Evolutionary conservation across 2,329 filamentous ascomycete genomes (phyloP).

Genomic region (Escovopsis sp.): DNA sequence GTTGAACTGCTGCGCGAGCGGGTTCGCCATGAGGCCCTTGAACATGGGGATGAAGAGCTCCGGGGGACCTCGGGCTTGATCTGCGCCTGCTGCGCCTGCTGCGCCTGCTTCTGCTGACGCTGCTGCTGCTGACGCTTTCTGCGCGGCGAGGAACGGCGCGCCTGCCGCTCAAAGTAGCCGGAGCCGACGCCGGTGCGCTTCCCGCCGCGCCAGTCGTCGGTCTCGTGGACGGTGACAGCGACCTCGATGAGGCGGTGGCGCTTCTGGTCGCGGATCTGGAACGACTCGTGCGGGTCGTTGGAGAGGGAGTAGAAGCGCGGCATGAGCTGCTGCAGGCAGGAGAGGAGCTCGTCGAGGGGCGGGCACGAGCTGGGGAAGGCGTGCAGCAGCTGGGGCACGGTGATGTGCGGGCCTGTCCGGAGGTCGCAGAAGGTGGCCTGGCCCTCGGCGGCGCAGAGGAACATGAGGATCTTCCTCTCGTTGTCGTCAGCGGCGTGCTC

Average conservation of each 20-base stretch:
- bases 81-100: no score
- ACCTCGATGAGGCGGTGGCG: conserved; percentile 78
- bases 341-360: conserved; percentile 68
- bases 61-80: conserved; percentile 13
- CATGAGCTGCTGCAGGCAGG: conserved; percentile 76
- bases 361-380: conserved; percentile 89
- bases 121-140: conserved; percentile 25
- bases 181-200: conserved; percentile 74
- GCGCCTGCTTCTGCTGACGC: conserved; percentile 14
- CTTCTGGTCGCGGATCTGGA: conserved; percentile 51
- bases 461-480: conserved; percentile 80
- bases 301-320: conserved; percentile 97
- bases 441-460: conserved; percentile 76
- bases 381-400: conserved; percentile 68
- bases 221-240: conserved; percentile 90
- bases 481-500: conserved; percentile 67
- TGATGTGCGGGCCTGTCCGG: conserved; percentile 75
- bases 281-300: conserved; percentile 77
- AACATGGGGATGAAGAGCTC: conserved; percentile 88
- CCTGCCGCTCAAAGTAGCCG: conserved; percentile 83
- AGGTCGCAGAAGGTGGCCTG: conserved; percentile 90
- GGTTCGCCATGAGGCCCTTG: conserved; percentile 95
- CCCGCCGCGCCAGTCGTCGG: conserved; percentile 59
- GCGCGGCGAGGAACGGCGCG: conserved; percentile 56
- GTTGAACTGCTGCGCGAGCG: conserved; percentile 79